Evolutionary conservation across 1,139 yeast species (phyloP), one percentile per base, ranked within the genome.

Genomic region (Meyerozyma guilliermondii): DNA sequence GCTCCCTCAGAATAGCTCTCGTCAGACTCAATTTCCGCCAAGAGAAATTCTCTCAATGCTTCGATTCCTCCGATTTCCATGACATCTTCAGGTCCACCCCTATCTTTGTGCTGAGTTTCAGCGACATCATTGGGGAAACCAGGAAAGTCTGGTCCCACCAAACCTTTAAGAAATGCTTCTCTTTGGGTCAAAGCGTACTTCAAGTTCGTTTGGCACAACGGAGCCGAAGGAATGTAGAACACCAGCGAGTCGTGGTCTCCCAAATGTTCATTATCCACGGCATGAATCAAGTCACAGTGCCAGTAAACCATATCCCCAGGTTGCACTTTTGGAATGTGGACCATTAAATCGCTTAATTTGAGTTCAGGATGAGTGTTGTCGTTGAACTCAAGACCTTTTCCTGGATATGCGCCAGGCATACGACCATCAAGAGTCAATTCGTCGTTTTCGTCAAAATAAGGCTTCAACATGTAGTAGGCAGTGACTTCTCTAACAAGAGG

Each of bases 231-330:
- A 40, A 62, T 42, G 39, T 45, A 59, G 30, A 60, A 54, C 6
- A 71, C 79, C 6, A 70, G 60, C 3, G 78, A 68, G 47, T 68
- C 71, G 3, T 50, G 47, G 10, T 43, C 40, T 2, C 78, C 79
- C 16, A 46, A 47, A 48, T 73, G 78, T 5, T 56, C 59, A 18
- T 57, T 54, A 46, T 74, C 79, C 8, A 74, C 79, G n/a, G 71
- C 71, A 53, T 75, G 80, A 22, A 68, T 60, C 34, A 65, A 43
- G 49, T 75, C 80, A 44, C 69, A 60, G 52, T 76, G 80, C 80
- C 80, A 76, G 41, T 67, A 69, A 0, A 75, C 77, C 48, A 61
- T 68, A 48, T 74, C 76, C 2, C 74, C 73, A 26, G 66, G 59
- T 8, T 59, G 48, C 7, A 66, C 73, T 33, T 58, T 51, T 3